Evolutionary conservation across 768 basidiomycete genomes (phyloP), one percentile per base, ranked within the genome.

Genomic region (Daedalea quercina): DNA sequence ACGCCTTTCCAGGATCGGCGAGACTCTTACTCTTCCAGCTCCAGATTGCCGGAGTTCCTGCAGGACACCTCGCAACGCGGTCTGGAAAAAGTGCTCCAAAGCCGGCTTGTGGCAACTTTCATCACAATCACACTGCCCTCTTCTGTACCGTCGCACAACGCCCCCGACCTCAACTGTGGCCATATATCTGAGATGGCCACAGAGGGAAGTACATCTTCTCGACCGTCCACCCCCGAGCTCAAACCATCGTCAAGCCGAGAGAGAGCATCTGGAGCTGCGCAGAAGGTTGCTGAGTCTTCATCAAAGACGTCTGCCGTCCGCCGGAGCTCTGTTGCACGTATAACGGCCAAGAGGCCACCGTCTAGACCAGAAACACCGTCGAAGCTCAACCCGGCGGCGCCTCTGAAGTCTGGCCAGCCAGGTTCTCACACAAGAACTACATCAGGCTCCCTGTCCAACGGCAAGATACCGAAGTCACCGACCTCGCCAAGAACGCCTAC

Each of bases 21-120:
- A 23, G 53, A 56, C n/a, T 9, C 51, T 7, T 46, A 35, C 1
- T 49, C 51, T 4, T 50, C 60, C 3, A 55, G 54, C 15, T 53
- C 62, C 23, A 35, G 63, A 60, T 56, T 67, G 65, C 47, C 64
- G 63, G 34, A 57, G 66, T 12, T 78, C 44, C 69, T 78, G 51
- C 74, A 74, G 15, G 82, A 83, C 59, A 76, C 85, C 54, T 86
- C 87, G 3, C 89, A 91, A 62, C 68, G 69, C 25, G 77, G 74
- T 8, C 70, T 91, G 43, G 87, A 91, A 70, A 84, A 76, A 59
- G 77, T 90, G 13, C 75, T 92, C 11, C 70, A 72, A 50, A 84
- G 88, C 31, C 80, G 89, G 45, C 71, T 92, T 26, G 82, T 91
- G 22, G 87, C 90, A 67, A 88, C 89, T 0, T 88, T 89, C 60